Base-by-base conservation (phyloP, 345 rosid species). In the Cochlearia excelsa region DNA sequence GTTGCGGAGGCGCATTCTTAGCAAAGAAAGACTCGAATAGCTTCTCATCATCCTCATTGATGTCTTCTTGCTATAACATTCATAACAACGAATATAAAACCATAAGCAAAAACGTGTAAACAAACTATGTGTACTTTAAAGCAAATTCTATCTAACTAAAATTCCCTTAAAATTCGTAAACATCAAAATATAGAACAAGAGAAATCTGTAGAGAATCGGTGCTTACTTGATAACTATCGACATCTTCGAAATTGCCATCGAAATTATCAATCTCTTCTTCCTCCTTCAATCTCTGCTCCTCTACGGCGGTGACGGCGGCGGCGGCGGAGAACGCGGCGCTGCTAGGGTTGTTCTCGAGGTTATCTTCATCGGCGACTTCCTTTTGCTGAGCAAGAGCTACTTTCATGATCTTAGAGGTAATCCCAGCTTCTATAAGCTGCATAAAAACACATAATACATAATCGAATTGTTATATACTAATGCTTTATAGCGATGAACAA, bases 321-420 rank as follows among this genome's bases (percentile, higher is more conserved):
- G 76, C 76, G 9, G 55, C 59, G 27, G 65, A 59, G 41, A 84
- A 75, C 3, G 70, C 80, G 9, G 48, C 62, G 56, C 28, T 49
- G 9, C 62, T 77, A 50, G 74, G 75, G 30, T 54, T 63, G 29
- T 56, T 72, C 61, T 70, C 83, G 0, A 67, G 80, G 61, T 64
- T 71, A 11, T 70, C 86, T 66, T 83, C 97, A 37, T 84, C 89
- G 40, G 72, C 78, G 45, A 88, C 63, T 74, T 93, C 99, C 75
- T 73, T 87, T 73, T 84, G 97, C 71, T 89, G 99, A 39, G 81
- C 70, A 67, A 87, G 72, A 0, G 97, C 97, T 71, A 78, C 86
- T 66, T 87, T 93, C 75, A 93, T 57, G 50, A 93, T 93, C 77
- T 86, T 89, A 7, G 86, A 77, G 74, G 89, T 93, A 52, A 86